These are phyloP conservation scores for Chenopodium album DNA, from an alignment of 148 eudicot species.

Conservation along the genomic window DNA sequence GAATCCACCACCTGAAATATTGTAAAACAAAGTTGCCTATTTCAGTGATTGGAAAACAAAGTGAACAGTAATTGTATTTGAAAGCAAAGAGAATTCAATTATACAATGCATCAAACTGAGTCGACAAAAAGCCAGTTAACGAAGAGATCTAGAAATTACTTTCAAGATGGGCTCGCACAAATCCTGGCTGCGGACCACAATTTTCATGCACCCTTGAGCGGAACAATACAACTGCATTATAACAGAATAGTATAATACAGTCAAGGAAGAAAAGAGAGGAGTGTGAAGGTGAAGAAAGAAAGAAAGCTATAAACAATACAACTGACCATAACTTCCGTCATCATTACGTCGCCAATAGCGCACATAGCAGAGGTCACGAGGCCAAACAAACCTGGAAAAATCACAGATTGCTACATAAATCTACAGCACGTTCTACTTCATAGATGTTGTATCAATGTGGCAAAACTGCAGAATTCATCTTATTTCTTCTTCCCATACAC, in stretches of 20 bases:
- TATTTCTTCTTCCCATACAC: not conserved
- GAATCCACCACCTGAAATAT: slow-evolving; percentile 88
- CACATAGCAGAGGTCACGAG: slow-evolving; percentile 98
- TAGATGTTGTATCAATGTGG: not conserved
- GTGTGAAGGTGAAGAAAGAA: slow-evolving; percentile 7
- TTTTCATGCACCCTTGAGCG: slow-evolving; percentile 95
- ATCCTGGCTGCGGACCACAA: slow-evolving; percentile 96
- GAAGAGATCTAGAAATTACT: slow-evolving; percentile 49
- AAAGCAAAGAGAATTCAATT: not conserved
- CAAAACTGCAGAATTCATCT: not conserved
- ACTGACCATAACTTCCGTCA: slow-evolving; percentile 96
- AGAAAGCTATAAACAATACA: not conserved
- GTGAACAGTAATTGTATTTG: not conserved
- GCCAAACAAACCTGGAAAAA: slow-evolving; percentile 86
- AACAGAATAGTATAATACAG: slow-evolving; percentile 2
- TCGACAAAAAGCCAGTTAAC: slow-evolving; percentile 13
- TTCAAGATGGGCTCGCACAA: slow-evolving; percentile 95
- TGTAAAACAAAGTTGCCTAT: not conserved
- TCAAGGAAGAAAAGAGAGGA: slow-evolving; percentile 6
- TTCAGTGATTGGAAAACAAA: slow-evolving; percentile 5
- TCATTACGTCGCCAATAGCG: slow-evolving; percentile 99
- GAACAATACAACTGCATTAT: slow-evolving; percentile 86
- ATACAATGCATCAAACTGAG: not conserved
- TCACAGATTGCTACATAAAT: not conserved
- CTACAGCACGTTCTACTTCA: too few species aligned